Base-by-base conservation (phyloP, 1,284 basidiomycete genomes). In the Rhodofomes roseus region DNA sequence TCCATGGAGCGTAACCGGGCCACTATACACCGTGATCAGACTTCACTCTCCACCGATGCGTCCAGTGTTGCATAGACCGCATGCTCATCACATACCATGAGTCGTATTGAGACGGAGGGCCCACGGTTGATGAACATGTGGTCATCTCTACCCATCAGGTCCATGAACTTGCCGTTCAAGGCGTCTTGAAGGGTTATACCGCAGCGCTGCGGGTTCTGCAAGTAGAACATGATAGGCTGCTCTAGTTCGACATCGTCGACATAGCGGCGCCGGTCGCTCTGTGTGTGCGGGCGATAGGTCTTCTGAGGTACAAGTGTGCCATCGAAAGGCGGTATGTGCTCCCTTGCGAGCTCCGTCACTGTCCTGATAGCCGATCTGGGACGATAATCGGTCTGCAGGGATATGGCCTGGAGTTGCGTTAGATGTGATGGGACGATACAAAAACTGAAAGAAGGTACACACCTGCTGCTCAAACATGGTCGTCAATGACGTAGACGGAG, bases 1-100 rank as follows among this genome's bases (percentile, higher is more conserved):
- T 87, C 87, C 87, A 91, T 43, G 82, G 77, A n/a, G 81, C 75
- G 65, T 90, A 90, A 0, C 89, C 87, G 6, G 87, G 87, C 89
- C 89, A 91, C 88, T 90, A 62, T 54, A 16, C 11, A 52, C 14
- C 44, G 23, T 6, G 23, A 23, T 40, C 25, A 52, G 23, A 62
- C 52, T 37, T 50, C 31, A 52, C 9, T 18, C 37, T 39, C 37
- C 34, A 23, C 36, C 25, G 8, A 20, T 27, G 37, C 22, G 7
- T 16, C 37, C 31, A 20, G 39, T 37, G 9, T 22, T 34, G 29
- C 20, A 51, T 27, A 46, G 44, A 50, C 25, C 37, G 57, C 41
- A 50, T 29, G 46, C 29, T 8, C 46, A 59, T 23, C 50, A 65
- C 75, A 61, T 66, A 86, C 89, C 77, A 87, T 86, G 20, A 91